phyloP scores from a whole-genome alignment of 2,329 filamentous ascomycete species.

The Penicillium glabrum region DNA sequence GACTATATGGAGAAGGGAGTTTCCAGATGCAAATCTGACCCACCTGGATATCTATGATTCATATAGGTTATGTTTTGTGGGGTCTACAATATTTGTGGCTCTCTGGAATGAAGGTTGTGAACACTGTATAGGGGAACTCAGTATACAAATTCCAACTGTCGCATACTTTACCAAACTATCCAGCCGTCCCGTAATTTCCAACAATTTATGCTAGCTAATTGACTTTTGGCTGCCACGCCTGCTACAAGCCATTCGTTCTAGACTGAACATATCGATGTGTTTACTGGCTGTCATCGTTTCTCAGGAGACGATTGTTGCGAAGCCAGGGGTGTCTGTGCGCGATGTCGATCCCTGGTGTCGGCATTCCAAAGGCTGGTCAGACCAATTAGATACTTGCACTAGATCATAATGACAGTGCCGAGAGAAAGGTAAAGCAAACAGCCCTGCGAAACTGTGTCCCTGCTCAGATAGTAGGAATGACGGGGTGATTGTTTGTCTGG shows the following conservation, averaged over 20 bases:
- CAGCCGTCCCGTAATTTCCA: neutral
- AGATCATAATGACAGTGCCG: constrained; percentile 15
- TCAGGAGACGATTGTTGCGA: neutral
- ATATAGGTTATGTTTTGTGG: constrained; percentile 2
- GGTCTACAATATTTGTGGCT: neutral
- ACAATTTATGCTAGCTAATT: neutral
- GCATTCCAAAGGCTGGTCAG: constrained; percentile 16
- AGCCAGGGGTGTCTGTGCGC: constrained; percentile 17
- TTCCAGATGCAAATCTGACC: constrained; percentile 1
- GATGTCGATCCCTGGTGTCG: constrained; percentile 4
- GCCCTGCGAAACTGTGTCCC: neutral
- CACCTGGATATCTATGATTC: constrained; percentile 1
- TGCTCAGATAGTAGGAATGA: constrained; percentile 12
- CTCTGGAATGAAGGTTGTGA: constrained; percentile 15
- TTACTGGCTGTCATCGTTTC: neutral
- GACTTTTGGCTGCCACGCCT: neutral
- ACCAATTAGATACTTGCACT: neutral
- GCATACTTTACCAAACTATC: neutral
- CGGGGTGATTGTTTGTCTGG: neutral
- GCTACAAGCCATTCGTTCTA: neutral
- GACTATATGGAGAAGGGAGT: neutral
- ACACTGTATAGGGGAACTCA: neutral
- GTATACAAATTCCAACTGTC: constrained; percentile 7
- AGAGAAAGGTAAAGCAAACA: neutral
- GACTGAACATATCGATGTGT: neutral